Evolutionary conservation across 2,329 filamentous ascomycete species (phyloP), one percentile per base, ranked within the genome.

Genomic region (Diplodia corticola): DNA sequence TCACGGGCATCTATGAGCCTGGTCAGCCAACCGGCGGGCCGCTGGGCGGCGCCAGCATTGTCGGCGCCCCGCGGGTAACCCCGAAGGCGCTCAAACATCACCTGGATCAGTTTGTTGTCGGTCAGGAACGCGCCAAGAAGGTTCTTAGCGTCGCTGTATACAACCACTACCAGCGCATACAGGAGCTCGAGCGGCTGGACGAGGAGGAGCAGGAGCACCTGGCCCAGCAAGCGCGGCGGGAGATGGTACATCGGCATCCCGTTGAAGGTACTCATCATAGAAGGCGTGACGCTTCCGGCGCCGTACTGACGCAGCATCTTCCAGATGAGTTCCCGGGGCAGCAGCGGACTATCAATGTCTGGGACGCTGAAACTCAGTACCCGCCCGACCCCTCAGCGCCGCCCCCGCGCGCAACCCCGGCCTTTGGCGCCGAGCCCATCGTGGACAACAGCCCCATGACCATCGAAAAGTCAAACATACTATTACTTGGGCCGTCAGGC

Each of bases 41-140:
- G n/a, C 77, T 91, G 65, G 84, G 83, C 44, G 85, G 84, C 68
- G 83, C 85, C 10, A 84, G 84, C 67, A 81, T 82, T 37, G 84
- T 86, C 68, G 86, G 86, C 66, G 82, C 82, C 33, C 84, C 85
- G 35, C 82, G 82, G 61, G 81, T 89, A 63, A 89, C 87, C 10
- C 88, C 88, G 7, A 85, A 83, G 70, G 80, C 82, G 71, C 83
- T 99, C 72, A 97, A 98, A 82, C 88, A 92, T 74, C 91, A 95
- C 73, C 88, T 98, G 35, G 95, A 99, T 76, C 91, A 95, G 75
- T 99, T 96, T 76, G 94, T 99, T 1, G 94, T 99, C 4, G 95
- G 94, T 48, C 95, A 99, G 78, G 92, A 97, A 70, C 88, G 92
- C 67, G 93, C 95, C 17, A 95, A 99, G 83, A 96, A 96, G 78